Conservation (phyloP, 192 early-diverging fungal genomes). For the Glomus cerebriforme region DNA sequence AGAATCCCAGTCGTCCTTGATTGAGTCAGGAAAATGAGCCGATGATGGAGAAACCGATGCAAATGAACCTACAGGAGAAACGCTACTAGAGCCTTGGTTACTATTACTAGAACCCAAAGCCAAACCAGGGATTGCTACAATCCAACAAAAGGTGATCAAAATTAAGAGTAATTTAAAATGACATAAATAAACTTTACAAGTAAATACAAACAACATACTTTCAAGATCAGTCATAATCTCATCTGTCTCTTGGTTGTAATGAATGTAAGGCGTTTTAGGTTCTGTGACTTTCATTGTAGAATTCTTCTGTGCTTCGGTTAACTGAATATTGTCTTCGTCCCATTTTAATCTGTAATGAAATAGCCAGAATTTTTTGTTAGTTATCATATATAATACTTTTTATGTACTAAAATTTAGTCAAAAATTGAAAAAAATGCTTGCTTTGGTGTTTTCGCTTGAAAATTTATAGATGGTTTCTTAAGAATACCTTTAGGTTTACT, state of each 20-base stretch:
- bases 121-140: conserved; percentile 23
- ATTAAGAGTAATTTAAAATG: neutral
- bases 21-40: conserved; percentile 29
- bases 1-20: conserved; percentile 59
- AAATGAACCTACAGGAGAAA: conserved; percentile 24
- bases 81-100: neutral
- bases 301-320: conserved; percentile 88
- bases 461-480: conserved; percentile 30
- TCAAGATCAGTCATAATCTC: conserved; percentile 63
- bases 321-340: conserved; percentile 91
- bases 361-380: neutral
- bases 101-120: neutral
- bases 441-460: conserved; percentile 21
- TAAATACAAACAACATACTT: conserved; percentile 33
- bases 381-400: neutral
- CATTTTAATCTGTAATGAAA: conserved; percentile 71
- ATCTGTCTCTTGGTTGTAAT: conserved; percentile 81
- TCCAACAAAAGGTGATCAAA: neutral
- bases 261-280: conserved; percentile 94
- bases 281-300: conserved; percentile 97
- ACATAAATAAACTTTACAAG: neutral
- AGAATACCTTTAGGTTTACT: conserved; percentile 28
- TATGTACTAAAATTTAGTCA: neutral
- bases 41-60: conserved; percentile 21
- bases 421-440: neutral